Evolutionary conservation across 2,329 filamentous ascomycete genomes (phyloP).

Genomic region (Epichloe coenophiala): DNA sequence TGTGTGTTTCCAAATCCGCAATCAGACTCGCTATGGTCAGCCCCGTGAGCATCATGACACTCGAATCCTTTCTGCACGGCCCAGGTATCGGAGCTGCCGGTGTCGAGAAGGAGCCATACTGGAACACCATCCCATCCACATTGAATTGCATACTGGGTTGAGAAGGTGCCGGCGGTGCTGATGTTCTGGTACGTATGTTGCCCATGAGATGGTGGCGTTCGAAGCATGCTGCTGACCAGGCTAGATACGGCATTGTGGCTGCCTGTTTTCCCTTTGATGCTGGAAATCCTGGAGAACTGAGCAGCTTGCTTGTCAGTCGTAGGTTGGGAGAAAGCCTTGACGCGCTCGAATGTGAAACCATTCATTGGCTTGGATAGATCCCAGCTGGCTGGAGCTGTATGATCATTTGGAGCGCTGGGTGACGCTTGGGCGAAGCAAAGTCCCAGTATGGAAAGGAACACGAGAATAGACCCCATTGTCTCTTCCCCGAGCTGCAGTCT

Average conservation of each 20-base stretch:
- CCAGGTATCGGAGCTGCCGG: slow-evolving; percentile 40
- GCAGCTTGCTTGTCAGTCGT: slow-evolving; percentile 16
- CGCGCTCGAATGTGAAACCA: slow-evolving; percentile 23
- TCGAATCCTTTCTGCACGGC: slow-evolving; percentile 25
- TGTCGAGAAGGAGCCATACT: slow-evolving; percentile 33
- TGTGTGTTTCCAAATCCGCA: slow-evolving; percentile 29
- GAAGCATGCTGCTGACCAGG: slow-evolving; percentile 12
- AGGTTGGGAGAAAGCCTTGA: slow-evolving; percentile 15
- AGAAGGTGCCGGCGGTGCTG: slow-evolving; percentile 22
- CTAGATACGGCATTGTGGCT: slow-evolving; percentile 18
- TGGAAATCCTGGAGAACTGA: slow-evolving; percentile 21
- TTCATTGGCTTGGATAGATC: slow-evolving; percentile 24
- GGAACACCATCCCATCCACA: slow-evolving; percentile 25
- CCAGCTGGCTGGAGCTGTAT: slow-evolving; percentile 9
- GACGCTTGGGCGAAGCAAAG: slow-evolving; percentile 1
- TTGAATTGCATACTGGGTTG: slow-evolving; percentile 29
- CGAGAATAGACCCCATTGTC: background rate
- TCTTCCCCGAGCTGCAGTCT: background rate
- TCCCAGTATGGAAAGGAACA: slow-evolving; percentile 5
- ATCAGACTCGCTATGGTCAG: slow-evolving; percentile 14
- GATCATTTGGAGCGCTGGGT: background rate
- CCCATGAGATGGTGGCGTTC: slow-evolving; percentile 7
- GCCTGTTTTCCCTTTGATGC: slow-evolving; percentile 12
- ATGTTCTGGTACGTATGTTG: slow-evolving; percentile 23
- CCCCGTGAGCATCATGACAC: slow-evolving; percentile 25